These are phyloP conservation scores for Colletotrichum sp. DNA, from an alignment of 2,329 filamentous ascomycete species.

Conservation along the genomic window DNA sequence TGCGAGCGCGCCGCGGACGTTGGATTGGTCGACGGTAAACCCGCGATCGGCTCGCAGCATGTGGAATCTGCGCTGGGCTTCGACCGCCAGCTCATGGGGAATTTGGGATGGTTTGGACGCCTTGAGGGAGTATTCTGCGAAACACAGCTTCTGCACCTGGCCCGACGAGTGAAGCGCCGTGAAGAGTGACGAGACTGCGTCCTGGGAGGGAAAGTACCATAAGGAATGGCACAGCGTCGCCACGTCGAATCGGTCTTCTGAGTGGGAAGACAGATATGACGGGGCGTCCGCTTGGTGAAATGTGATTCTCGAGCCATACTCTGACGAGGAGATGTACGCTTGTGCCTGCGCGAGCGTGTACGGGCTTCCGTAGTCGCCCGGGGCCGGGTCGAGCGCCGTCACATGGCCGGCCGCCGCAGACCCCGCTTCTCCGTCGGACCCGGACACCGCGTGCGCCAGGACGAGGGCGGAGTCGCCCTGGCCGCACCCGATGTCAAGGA, in stretches of 20 bases:
- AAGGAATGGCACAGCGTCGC: conserved; percentile 18
- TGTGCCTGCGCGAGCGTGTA: conserved; percentile 16
- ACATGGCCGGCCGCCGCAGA: background rate
- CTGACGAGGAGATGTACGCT: background rate
- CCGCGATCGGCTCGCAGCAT: background rate
- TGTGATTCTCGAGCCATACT: background rate
- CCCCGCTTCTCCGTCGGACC: background rate
- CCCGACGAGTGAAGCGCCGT: background rate
- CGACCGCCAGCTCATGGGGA: conserved; percentile 15
- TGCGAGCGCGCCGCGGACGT: conserved; percentile 9
- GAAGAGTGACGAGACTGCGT: background rate
- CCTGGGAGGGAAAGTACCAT: conserved; percentile 14
- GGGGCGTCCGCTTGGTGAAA: conserved; percentile 3
- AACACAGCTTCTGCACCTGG: background rate
- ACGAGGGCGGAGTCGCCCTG: conserved; percentile 19
- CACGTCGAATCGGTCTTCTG: background rate
- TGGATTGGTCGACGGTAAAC: background rate
- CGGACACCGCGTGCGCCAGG: conserved; percentile 9
- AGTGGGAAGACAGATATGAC: background rate
- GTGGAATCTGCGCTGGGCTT: conserved; percentile 1
- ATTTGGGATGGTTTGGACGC: background rate
- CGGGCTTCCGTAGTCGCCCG: conserved; percentile 10
- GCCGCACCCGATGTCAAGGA: conserved; percentile 23
- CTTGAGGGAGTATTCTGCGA: conserved; percentile 6
- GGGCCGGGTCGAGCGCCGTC: conserved; percentile 15